phyloP scores from a whole-genome alignment of 108 stramenopile species.

The Pseudonitzschia pungens region DNA sequence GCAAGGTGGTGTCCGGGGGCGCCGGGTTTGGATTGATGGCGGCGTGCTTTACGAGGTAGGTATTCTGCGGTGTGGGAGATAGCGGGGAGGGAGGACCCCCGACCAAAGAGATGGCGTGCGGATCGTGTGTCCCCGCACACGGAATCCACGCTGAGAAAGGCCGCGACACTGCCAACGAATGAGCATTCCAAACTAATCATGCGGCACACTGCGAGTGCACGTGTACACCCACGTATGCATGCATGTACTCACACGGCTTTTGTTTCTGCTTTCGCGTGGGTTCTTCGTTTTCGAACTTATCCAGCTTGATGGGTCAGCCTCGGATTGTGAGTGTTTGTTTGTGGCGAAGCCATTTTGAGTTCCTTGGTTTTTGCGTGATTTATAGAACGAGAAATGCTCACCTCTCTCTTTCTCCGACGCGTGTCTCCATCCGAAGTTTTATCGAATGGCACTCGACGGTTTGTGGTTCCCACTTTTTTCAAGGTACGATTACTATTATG shows the following conservation, averaged over 20 bases:
- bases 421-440: conserved; percentile 56
- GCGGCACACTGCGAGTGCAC: too few species aligned
- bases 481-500: conserved; percentile 25
- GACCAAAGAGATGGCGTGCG: too few species aligned
- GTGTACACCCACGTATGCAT: too few species aligned
- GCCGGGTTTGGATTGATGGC: conserved; percentile 54
- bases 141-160: too few species aligned
- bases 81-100: too few species aligned
- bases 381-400: background rate
- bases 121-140: too few species aligned
- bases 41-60: conserved; percentile 40
- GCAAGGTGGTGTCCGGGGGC: conserved; percentile 45
- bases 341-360: too few species aligned
- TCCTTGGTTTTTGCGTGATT: background rate
- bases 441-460: conserved; percentile 85
- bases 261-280: background rate
- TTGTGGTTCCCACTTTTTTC: conserved; percentile 78
- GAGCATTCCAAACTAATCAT: too few species aligned
- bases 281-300: background rate
- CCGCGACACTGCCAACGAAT: too few species aligned
- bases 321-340: conserved; percentile 28
- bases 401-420: background rate
- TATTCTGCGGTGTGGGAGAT: too few species aligned
- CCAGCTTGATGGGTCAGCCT: conserved; percentile 40
- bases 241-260: background rate